Percentiles rank a stretch among this genome's conserved stretches.
phyloP scores from a whole-genome alignment of 768 basidiomycete species.

The Macrocybe gigantea region DNA sequence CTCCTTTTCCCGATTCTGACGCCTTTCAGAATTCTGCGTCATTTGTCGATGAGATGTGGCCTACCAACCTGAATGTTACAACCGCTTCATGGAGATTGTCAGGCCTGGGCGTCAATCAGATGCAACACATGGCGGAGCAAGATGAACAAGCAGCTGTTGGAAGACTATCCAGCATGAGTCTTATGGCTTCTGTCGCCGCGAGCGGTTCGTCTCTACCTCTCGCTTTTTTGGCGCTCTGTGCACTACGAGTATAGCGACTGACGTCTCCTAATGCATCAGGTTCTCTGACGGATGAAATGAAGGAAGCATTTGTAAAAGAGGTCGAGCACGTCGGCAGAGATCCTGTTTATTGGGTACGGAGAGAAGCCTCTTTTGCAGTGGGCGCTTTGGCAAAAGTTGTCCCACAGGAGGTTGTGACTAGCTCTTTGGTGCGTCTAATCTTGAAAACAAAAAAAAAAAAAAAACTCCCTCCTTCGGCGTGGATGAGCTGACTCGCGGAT shows the following conservation, averaged over 20 bases:
- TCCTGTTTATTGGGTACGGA: slow-evolving; percentile 70
- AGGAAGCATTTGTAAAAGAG: slow-evolving; percentile 66
- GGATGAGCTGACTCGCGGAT: not conserved
- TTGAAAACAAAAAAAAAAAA: no score
- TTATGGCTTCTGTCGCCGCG: slow-evolving; percentile 84
- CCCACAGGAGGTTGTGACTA: slow-evolving; percentile 63
- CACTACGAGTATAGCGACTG: not conserved
- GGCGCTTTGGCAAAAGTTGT: slow-evolving; percentile 86
- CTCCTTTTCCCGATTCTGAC: not conserved
- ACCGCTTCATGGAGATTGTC: not conserved
- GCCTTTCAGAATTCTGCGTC: not conserved
- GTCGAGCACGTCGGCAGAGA: slow-evolving; percentile 64
- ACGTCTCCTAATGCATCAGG: slow-evolving; percentile 28
- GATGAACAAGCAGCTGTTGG: slow-evolving; percentile 80
- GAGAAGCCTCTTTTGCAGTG: slow-evolving; percentile 84
- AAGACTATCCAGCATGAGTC: slow-evolving; percentile 85
- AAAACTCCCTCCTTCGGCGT: no score
- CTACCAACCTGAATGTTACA: no score
- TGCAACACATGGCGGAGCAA: slow-evolving; percentile 18
- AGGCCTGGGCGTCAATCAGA: not conserved
- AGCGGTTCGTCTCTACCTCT: slow-evolving; percentile 44
- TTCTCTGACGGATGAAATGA: slow-evolving; percentile 46
- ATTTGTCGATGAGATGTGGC: not conserved
- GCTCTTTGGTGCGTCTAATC: slow-evolving; percentile 48
- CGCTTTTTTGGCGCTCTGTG: not conserved